Evolutionary conservation across 164 flowering plant genomes (phyloP), one percentile per base, ranked within the genome.

Genomic region (Magnolia officinalis): DNA sequence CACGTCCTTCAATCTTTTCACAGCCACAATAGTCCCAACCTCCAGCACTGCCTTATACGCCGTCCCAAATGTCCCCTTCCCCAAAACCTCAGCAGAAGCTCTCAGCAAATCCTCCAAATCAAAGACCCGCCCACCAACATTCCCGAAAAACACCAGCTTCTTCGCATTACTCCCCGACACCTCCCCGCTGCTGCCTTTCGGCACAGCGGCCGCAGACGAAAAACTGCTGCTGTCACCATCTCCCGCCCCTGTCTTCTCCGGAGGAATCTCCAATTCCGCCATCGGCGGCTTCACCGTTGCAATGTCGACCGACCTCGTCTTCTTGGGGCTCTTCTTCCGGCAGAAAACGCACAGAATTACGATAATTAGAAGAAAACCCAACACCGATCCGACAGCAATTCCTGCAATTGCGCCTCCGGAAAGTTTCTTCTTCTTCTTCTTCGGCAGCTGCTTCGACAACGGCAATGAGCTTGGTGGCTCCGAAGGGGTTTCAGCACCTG

Each of bases 1-100:
- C 65, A 93, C 92, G 58, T 96, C 97, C 82, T 86, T 96, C 86
- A 96, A 78, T 81, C 98, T 83, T 90, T 96, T 96, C 90, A 94
- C 98, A 3, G 92, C 98, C 73, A 90, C 91, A 11, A 80, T 81
- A 29, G 82, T 67, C 14, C 91, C 97, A 71, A 49, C 74, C 67
- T 96, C 98, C 84, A 96, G 68, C 24, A 84, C 84, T 16, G 96
- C 96, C 85, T 92, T 92, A 69, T 89, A 92, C 0, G 96, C 84
- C 8, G 96, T 90, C 61, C 96, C 96, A 70, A 88, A 92, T 0
- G 90, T 88, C 49, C 96, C 96, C 82, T 90, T 92, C 66, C 96
- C 96, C 84, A 92, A 82, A 67, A 92, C 96, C 86, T 92, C 96
- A 0, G 96, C 96, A 0, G 96, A 90, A 20, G 96, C 96, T 71